Conservation (phyloP, 2,329 filamentous ascomycete species). For the Apiospora koreana region DNA sequence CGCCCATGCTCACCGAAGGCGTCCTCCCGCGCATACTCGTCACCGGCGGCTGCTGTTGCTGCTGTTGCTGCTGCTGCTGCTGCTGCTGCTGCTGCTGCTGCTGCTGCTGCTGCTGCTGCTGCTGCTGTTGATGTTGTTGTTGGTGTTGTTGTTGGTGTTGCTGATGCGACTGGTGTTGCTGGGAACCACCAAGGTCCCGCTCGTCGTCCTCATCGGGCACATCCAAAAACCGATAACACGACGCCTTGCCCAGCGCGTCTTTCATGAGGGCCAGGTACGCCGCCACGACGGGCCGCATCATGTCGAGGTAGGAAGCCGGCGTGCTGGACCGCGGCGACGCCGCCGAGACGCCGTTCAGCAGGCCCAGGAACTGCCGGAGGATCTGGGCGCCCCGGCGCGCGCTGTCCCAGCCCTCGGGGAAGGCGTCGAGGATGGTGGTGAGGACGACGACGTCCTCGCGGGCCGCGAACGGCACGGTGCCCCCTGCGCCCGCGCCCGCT, state of each 20-base stretch:
- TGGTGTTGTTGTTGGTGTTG: background rate
- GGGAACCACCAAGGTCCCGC: background rate
- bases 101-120: background rate
- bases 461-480: constrained; percentile 27
- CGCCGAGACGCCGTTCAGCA: constrained; percentile 20
- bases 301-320: constrained; percentile 18
- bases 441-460: constrained; percentile 38
- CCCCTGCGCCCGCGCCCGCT: constrained; percentile 4
- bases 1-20: constrained; percentile 2
- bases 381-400: constrained; percentile 37
- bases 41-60: background rate
- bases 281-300: constrained; percentile 22
- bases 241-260: constrained; percentile 36
- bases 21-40: background rate
- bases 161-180: background rate
- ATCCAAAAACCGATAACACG: constrained; percentile 27
- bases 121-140: background rate
- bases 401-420: constrained; percentile 35
- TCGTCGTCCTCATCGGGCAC: background rate
- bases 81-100: background rate
- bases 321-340: constrained; percentile 11
- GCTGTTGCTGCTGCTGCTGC: background rate
- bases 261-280: constrained; percentile 31
- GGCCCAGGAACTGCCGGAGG: constrained; percentile 32
- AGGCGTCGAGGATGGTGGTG: constrained; percentile 38